These are phyloP conservation scores for Lachancea sp. DNA, from an alignment of 805 yeast genomes.

Conservation along the genomic window DNA sequence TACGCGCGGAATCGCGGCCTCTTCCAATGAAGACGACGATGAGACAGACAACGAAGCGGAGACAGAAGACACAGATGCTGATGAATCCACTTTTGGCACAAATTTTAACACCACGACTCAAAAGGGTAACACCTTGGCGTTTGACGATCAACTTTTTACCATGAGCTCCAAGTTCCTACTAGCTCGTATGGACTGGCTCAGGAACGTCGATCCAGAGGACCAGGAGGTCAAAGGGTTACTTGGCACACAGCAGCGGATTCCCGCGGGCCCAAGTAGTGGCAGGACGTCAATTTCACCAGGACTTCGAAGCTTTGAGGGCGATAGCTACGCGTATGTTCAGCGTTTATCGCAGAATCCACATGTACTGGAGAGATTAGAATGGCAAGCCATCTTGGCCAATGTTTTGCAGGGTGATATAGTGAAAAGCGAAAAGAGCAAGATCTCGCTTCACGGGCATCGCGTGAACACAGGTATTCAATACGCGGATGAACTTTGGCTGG, in stretches of 20 bases:
- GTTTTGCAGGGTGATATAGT: constrained; percentile 95
- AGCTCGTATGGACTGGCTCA: constrained; percentile 28
- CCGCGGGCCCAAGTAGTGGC: constrained; percentile 4
- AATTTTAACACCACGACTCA: constrained; percentile 17
- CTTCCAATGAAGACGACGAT: constrained; percentile 29
- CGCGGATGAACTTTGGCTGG: constrained; percentile 65
- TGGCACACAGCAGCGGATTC: constrained; percentile 4
- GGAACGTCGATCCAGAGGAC: constrained; percentile 40
- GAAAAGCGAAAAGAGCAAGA: constrained; percentile 76
- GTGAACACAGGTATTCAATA: constrained; percentile 24
- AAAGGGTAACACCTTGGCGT: constrained; percentile 10
- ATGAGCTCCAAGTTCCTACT: constrained; percentile 25
- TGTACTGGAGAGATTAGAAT: constrained; percentile 75
- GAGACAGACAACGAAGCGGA: constrained; percentile 28
- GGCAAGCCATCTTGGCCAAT: constrained; percentile 90
- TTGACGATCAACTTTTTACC: constrained; percentile 19
- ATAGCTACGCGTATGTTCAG: constrained; percentile 5
- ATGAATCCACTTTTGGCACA: constrained; percentile 20
- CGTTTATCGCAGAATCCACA: constrained; percentile 29
- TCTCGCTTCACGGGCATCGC: constrained; percentile 42
- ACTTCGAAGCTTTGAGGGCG: background rate
- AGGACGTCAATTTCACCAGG: background rate
- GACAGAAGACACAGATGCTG: constrained; percentile 31
- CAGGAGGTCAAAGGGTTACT: constrained; percentile 11
- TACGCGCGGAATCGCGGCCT: constrained; percentile 52